phyloP scores from a whole-genome alignment of 2,329 filamentous ascomycete species.

The Drechslera avenae region DNA sequence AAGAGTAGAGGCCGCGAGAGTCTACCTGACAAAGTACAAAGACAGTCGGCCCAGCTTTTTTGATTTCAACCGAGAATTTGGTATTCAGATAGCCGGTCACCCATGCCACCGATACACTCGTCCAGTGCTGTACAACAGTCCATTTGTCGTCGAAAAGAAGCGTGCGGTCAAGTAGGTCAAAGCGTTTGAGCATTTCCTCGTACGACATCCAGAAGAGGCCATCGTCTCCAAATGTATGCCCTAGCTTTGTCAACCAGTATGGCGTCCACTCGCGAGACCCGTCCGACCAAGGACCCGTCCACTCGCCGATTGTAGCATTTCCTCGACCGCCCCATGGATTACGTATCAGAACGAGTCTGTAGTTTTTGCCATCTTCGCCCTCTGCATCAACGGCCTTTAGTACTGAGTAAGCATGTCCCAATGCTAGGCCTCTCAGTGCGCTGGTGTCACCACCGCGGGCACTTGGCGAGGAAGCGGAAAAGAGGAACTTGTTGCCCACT shows the following conservation, averaged over 20 bases:
- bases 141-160: constrained; percentile 64
- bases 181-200: constrained; percentile 61
- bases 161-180: constrained; percentile 63
- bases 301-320: constrained; percentile 58
- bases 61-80: constrained; percentile 62
- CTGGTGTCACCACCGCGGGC: constrained; percentile 66
- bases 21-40: constrained; percentile 63
- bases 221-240: constrained; percentile 76
- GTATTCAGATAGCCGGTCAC: constrained; percentile 64
- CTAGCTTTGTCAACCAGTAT: constrained; percentile 73
- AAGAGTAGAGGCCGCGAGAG: constrained; percentile 4
- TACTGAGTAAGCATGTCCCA: constrained; percentile 61
- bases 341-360: constrained; percentile 65
- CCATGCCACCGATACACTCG: constrained; percentile 63
- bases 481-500: constrained; percentile 79
- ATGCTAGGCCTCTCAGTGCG: constrained; percentile 51
- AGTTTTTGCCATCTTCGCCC: constrained; percentile 36
- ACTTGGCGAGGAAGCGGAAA: constrained; percentile 63
- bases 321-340: constrained; percentile 78
- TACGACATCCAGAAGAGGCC: constrained; percentile 69
- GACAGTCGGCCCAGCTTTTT: constrained; percentile 58
- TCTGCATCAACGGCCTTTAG: constrained; percentile 63
- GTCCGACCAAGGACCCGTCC: constrained; percentile 80
- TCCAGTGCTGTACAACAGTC: constrained; percentile 65
- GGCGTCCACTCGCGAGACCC: constrained; percentile 84